A percentile compares a stretch with the other conserved stretches of the same genome.
phyloP scores from a whole-genome alignment of 2,329 filamentous ascomycete species.

The Beauveria bassiana region DNA sequence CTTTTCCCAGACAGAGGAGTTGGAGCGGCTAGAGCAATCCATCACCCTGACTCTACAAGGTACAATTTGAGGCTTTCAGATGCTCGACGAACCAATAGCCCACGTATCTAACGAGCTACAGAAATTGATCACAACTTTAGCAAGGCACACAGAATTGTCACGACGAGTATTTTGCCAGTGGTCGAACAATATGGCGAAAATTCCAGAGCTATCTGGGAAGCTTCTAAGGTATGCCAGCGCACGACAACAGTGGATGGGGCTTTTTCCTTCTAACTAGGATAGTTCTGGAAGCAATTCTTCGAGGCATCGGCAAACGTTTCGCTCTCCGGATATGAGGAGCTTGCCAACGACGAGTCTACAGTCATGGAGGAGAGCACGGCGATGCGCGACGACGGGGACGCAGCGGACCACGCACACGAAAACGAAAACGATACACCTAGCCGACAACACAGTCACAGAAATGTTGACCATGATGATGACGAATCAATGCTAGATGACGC shows the following conservation, averaged over 20 bases:
- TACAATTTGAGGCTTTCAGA: slow-evolving; percentile 24
- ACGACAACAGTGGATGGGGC: slow-evolving; percentile 2
- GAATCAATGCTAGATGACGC: slow-evolving; percentile 63
- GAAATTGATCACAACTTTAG: slow-evolving; percentile 99
- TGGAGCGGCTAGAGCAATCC: slow-evolving; percentile 92
- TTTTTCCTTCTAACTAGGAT: slow-evolving; percentile 25
- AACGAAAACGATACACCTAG: slow-evolving; percentile 29
- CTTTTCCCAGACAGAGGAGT: slow-evolving; percentile 83
- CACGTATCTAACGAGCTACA: slow-evolving; percentile 26
- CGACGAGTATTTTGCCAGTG: slow-evolving; percentile 81
- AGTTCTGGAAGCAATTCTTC: slow-evolving; percentile 99
- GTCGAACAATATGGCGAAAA: slow-evolving; percentile 95
- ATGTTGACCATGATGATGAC: slow-evolving; percentile 29
- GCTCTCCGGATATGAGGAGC: slow-evolving; percentile 86
- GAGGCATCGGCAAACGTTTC: slow-evolving; percentile 97
- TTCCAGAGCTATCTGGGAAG: slow-evolving; percentile 91
- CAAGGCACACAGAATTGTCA: slow-evolving; percentile 92
- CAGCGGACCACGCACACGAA: slow-evolving; percentile 32
- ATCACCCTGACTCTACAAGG: slow-evolving; percentile 95
- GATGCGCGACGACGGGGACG: slow-evolving; percentile 46
- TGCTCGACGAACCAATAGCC: no score
- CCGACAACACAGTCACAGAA: slow-evolving; percentile 18
- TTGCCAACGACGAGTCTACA: slow-evolving; percentile 54
- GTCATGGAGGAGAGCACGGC: slow-evolving; percentile 44
- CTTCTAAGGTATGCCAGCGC: slow-evolving; percentile 64